Conservation (phyloP, 2,329 filamentous ascomycete genomes). For the Aspergillus transmontanensis region DNA sequence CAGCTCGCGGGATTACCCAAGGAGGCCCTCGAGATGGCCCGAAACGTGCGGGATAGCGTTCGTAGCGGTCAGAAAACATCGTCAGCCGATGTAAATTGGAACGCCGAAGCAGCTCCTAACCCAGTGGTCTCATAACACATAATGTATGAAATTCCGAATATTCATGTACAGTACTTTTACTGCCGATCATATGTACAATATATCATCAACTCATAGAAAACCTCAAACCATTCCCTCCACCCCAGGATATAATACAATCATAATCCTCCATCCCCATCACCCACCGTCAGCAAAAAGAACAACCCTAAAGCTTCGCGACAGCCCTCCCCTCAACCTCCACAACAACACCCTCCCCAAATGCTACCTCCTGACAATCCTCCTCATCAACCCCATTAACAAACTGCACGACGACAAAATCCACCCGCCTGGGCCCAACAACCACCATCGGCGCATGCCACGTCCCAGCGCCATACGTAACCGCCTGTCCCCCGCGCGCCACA, state of each 20-base stretch:
- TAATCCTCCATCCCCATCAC: neutral
- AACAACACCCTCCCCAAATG: slow-evolving; percentile 44
- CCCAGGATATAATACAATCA: neutral
- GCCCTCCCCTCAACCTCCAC: slow-evolving; percentile 29
- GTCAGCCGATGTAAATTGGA: neutral
- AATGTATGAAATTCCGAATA: neutral
- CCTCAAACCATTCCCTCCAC: neutral
- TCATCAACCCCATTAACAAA: slow-evolving; percentile 77
- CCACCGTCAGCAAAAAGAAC: too few relatives aligned
- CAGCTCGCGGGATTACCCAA: slow-evolving; percentile 79
- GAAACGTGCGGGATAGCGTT: slow-evolving; percentile 52
- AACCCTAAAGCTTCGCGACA: neutral
- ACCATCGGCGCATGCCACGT: slow-evolving; percentile 99
- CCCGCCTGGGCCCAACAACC: slow-evolving; percentile 67
- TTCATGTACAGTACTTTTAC: neutral
- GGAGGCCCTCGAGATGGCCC: slow-evolving; percentile 69
- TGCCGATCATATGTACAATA: neutral
- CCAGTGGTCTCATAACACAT: neutral
- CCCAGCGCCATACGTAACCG: slow-evolving; percentile 86
- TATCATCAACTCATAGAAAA: neutral
- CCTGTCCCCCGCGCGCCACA: slow-evolving; percentile 73
- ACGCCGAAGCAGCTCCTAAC: neutral
- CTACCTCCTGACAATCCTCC: slow-evolving; percentile 88
- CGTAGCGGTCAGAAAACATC: neutral
- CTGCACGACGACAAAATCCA: slow-evolving; percentile 90